phyloP scores from a whole-genome alignment of 2,329 filamentous ascomycete genomes.

The Pochonia chlamydosporia region DNA sequence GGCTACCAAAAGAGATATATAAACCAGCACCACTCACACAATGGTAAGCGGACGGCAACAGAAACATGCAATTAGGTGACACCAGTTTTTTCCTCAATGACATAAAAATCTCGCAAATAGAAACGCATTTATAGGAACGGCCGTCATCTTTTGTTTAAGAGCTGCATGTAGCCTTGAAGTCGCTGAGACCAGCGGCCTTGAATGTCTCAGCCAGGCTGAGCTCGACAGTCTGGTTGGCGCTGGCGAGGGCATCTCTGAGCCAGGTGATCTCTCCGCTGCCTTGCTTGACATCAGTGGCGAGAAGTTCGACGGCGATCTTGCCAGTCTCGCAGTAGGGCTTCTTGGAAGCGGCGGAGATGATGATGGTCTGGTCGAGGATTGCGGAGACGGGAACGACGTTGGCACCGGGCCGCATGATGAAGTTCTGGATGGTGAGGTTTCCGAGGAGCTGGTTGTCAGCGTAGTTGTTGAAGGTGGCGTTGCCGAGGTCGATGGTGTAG shows the following conservation, averaged over 20 bases:
- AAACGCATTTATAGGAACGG: neutral
- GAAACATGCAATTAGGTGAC: neutral
- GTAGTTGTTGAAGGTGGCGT: conserved; percentile 55
- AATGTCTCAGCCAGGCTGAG: conserved; percentile 46
- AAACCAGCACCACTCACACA: no score
- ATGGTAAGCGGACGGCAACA: neutral
- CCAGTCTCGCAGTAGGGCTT: conserved; percentile 48
- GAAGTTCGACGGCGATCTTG: conserved; percentile 48
- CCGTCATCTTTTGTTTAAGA: neutral
- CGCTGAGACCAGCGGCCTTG: conserved; percentile 11
- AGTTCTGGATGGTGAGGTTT: conserved; percentile 49
- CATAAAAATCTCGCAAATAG: neutral
- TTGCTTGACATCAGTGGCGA: conserved; percentile 46
- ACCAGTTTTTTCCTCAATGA: neutral
- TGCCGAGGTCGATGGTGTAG: conserved; percentile 61
- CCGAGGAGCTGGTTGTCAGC: conserved; percentile 48
- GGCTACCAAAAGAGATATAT: no score
- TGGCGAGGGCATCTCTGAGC: conserved; percentile 48
- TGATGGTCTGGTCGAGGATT: conserved; percentile 41
- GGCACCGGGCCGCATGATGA: conserved; percentile 52
- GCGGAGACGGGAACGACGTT: conserved; percentile 52
- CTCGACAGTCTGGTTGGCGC: conserved; percentile 43
- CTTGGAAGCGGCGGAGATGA: conserved; percentile 34
- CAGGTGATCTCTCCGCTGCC: conserved; percentile 48
- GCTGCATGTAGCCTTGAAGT: neutral